phyloP scores from a whole-genome alignment of 1,139 yeast genomes.

The Trichomonascaceae sp. region DNA sequence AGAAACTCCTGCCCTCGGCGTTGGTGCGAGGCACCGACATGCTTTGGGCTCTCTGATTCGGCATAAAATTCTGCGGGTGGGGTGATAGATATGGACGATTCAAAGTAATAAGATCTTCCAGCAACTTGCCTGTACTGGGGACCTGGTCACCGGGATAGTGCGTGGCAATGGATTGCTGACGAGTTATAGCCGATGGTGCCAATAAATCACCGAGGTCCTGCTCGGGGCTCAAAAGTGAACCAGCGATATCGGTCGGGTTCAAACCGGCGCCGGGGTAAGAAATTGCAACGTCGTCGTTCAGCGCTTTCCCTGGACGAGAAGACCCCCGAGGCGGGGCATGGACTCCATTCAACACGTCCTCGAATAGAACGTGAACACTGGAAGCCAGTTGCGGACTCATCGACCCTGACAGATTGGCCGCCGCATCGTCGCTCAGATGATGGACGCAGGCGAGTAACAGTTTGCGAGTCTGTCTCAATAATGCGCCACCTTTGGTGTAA shows the following conservation, averaged over 20 bases:
- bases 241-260: not conserved
- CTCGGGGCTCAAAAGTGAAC: too few species aligned
- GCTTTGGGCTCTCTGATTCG: not conserved
- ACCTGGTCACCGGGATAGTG: not conserved
- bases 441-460: slow-evolving; percentile 16
- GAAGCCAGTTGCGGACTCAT: slow-evolving; percentile 8
- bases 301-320: too few species aligned
- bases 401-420: slow-evolving; percentile 17
- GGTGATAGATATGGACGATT: not conserved
- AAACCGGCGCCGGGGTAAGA: not conserved
- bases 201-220: too few species aligned
- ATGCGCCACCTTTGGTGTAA: slow-evolving; percentile 71
- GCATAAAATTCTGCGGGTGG: not conserved
- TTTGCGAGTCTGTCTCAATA: slow-evolving; percentile 55
- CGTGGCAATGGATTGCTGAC: too few species aligned
- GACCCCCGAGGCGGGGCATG: slow-evolving; percentile 2
- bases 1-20: too few species aligned
- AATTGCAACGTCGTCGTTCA: not conserved
- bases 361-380: not conserved
- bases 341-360: slow-evolving; percentile 10
- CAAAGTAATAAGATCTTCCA: not conserved
- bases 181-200: too few species aligned
- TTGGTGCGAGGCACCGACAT: not conserved
- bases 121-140: not conserved
- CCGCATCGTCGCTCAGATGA: slow-evolving; percentile 16